Conservation (phyloP, 257 asterid genomes). For the Capsicum baccatum region DNA sequence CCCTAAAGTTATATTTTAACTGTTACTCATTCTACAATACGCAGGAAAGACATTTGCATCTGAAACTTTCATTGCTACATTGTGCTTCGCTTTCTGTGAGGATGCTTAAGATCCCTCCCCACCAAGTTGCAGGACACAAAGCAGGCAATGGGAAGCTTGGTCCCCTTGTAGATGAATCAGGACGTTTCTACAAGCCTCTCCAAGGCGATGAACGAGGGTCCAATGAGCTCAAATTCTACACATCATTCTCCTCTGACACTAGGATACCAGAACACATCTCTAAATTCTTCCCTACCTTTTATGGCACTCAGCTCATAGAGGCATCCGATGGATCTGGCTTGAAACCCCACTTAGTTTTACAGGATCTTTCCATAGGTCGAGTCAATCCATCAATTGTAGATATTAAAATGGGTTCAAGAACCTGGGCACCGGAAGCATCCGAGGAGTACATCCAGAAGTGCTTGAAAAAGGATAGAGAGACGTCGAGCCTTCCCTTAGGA, state of each 20-base stretch:
- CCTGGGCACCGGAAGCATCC: constrained; percentile 74
- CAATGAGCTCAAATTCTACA: constrained; percentile 69
- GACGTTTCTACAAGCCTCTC: constrained; percentile 92
- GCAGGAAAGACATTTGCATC: neutral
- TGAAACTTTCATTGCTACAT: neutral
- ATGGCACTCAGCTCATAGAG: constrained; percentile 79
- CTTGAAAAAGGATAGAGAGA: constrained; percentile 67
- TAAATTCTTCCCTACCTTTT: constrained; percentile 71
- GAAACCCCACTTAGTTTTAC: constrained; percentile 69
- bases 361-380: constrained; percentile 57
- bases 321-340: constrained; percentile 91
- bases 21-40: neutral
- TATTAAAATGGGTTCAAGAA: constrained; percentile 85
- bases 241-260: constrained; percentile 63
- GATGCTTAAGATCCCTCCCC: constrained; percentile 81
- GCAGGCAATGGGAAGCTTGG: constrained; percentile 74
- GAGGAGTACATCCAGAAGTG: constrained; percentile 70
- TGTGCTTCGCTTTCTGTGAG: constrained; percentile 16
- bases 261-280: constrained; percentile 63
- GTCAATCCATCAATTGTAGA: constrained; percentile 80
- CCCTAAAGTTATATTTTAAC: neutral
- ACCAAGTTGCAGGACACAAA: constrained; percentile 97
- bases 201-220: constrained; percentile 87
- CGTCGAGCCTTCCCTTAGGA: constrained; percentile 68
- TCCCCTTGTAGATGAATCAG: constrained; percentile 86